Evolutionary conservation across 2,329 filamentous ascomycete species (phyloP), one percentile per base, ranked within the genome.

Genomic region (Monilinia fructicola): DNA sequence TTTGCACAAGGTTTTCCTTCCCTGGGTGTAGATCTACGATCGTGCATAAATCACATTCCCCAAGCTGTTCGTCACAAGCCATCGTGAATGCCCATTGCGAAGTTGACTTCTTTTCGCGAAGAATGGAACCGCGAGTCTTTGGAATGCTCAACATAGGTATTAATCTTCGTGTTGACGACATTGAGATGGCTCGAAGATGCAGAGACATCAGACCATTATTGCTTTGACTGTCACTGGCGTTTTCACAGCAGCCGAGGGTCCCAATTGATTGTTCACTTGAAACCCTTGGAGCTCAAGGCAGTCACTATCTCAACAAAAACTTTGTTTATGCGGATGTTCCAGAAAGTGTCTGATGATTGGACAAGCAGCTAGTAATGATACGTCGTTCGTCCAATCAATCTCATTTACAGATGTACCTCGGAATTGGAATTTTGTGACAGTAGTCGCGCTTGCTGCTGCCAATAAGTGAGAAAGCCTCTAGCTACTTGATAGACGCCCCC

Each of bases 1-100:
- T 56, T 56, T 56, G 10, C 62, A 64, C 53, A 64, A 46, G 62
- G 62, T 48, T 44, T 44, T 56, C 14, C 53, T 53, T 35, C 40
- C 42, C 53, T 64, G 18, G 52, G 62, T 64, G 53, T 18, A 64
- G 26, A 64, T 64, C 62, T 56, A 26, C 62, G 26, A 64, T 64
- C 46, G 31, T 61, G 58, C 58, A 60, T 60, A 35, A 44, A 61
- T n/a, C 38, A 48, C 62, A 64, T 64, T 64, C 62, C 18, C 38
- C 62, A 48, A 56, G 48, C 40, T 26, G 62, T 56, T 44, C 38
- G 21, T 56, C 28, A 64, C 21, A 38, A 64, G 62, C 52, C 61
- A 64, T 55, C 21, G 31, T 54, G 40, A 35, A 23, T 62, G 35
- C 42, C 28, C 31, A 50, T 16, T 38, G 26, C 44, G 16, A 50